Evolutionary conservation across 495 filamentous ascomycete genomes (phyloP), one percentile per base, ranked within the genome.

Genomic region (Penicillium daleae): DNA sequence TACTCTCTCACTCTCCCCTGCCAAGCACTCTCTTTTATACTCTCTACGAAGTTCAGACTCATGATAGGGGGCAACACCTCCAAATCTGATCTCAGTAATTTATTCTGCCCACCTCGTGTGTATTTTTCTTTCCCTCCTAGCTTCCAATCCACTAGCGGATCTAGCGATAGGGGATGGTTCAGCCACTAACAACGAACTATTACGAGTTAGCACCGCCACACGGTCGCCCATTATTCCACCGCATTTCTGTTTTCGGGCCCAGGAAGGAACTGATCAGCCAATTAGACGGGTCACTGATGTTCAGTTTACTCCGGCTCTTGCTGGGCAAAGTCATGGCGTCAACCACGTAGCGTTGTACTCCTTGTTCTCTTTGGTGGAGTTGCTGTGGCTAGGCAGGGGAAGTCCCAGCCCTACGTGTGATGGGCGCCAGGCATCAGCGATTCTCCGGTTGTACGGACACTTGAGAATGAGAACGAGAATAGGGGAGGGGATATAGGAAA

Each of bases 331-430:
- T 26, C 44, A 48, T 48, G 6, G 44, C 44, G 19, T 17, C 46
- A 31, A 31, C 7, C 3, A 3, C 29, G 3, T 31, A 3, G 29
- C 29, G 29, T 31, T 31, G 46, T 15, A 39, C 46, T 21, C 19
- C 27, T 35, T 54, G 6, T 54, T 13, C 27, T 51, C 35, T n/a
- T 3, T 3, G 5, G 17, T 46, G 13, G 42, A 39, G 31, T 17
- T 6, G 21, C 54, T 63, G 60, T 63, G 60, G 60, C 60, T 63
- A 31, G 53, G 55, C 37, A 56, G 60, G 54, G 46, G 39, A 54
- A 55, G 6, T 15, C 22, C 40, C 60, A 63, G 60, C 60, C 60
- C 60, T 63, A 58, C 21, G 39, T 44, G 9, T 22, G 12, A 4
- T 8, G 5, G 9, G n/a, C n/a, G n/a, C 57, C 59, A 61, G 59